These are phyloP conservation scores for Suillus americanus DNA, from an alignment of 768 basidiomycete genomes.

Conservation along the genomic window DNA sequence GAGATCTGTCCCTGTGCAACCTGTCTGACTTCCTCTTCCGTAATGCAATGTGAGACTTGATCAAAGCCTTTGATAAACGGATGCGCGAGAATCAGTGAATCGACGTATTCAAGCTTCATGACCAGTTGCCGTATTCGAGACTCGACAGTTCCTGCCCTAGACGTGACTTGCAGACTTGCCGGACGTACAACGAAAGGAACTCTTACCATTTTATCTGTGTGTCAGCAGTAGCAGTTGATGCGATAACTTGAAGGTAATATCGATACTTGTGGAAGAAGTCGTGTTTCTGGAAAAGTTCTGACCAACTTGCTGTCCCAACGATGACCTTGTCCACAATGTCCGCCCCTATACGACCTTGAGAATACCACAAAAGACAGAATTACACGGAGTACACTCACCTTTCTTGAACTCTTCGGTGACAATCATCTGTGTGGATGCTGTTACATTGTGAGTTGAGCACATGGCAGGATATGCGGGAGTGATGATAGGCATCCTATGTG, in stretches of 20 bases:
- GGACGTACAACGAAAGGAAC: background rate
- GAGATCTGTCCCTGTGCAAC: slow-evolving; percentile 89
- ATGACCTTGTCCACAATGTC: slow-evolving; percentile 94
- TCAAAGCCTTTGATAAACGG: slow-evolving; percentile 95
- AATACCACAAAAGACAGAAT: background rate
- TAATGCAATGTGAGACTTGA: slow-evolving; percentile 78
- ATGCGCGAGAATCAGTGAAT: slow-evolving; percentile 88
- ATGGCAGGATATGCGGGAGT: slow-evolving; percentile 99
- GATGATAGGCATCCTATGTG: slow-evolving; percentile 99
- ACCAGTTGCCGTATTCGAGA: slow-evolving; percentile 94
- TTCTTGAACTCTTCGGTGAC: slow-evolving; percentile 95
- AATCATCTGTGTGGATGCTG: slow-evolving; percentile 91
- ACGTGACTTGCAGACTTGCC: slow-evolving; percentile 15
- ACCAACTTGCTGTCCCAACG: slow-evolving; percentile 80
- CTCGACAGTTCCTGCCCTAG: slow-evolving; percentile 95
- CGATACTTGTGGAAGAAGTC: slow-evolving; percentile 98
- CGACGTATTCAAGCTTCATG: slow-evolving; percentile 96
- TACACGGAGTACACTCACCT: slow-evolving; percentile 43
- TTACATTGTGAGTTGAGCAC: slow-evolving; percentile 99
- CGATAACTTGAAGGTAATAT: slow-evolving; percentile 95
- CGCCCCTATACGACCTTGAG: slow-evolving; percentile 57
- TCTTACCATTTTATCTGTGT: slow-evolving; percentile 90
- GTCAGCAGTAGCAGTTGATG: slow-evolving; percentile 82
- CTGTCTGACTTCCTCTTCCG: slow-evolving; percentile 82
- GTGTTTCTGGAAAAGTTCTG: slow-evolving; percentile 91